These are phyloP conservation scores for Wickerhamomyces sp. DNA, from an alignment of 1,139 yeast genomes.

Conservation along the genomic window DNA sequence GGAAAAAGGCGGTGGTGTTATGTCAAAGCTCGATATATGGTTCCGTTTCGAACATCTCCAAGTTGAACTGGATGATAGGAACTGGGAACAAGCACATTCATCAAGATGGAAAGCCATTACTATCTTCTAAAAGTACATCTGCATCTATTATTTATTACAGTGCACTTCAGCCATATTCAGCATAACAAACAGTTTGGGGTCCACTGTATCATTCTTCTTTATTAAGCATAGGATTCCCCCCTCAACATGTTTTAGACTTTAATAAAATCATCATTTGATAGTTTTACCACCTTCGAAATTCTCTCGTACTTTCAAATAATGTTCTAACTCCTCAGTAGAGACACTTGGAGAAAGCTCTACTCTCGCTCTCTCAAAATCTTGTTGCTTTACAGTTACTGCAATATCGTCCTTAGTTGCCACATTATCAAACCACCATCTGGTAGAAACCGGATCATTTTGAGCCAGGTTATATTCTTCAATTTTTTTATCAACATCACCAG, in stretches of 20 bases:
- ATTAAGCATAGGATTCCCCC: no score
- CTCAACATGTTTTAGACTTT: no score
- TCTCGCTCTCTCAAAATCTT: conserved; percentile 74
- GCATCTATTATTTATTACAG: no score
- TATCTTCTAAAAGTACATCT: conserved; percentile 2
- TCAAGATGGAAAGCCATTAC: conserved; percentile 18
- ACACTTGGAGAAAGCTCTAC: conserved; percentile 77
- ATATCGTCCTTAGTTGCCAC: conserved; percentile 65
- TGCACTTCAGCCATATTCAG: no score
- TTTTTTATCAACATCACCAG: conserved; percentile 67
- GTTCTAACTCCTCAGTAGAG: conserved; percentile 79
- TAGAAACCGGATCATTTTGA: conserved; percentile 42
- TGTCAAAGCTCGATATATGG: conserved; percentile 25
- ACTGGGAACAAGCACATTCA: conserved; percentile 24
- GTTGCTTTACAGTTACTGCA: conserved; percentile 61
- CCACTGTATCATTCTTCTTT: no score
- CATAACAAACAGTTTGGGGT: no score
- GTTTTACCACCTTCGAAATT: conserved; percentile 54
- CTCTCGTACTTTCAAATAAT: conserved; percentile 71
- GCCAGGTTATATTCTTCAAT: conserved; percentile 47
- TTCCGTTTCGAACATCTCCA: conserved; percentile 26
- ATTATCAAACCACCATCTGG: conserved; percentile 92
- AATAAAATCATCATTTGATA: no score
- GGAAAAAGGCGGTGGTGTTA: conserved; percentile 29
- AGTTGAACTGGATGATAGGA: conserved; percentile 24